Conservation (phyloP, 768 basidiomycete genomes). For the Leccinum broughii region DNA sequence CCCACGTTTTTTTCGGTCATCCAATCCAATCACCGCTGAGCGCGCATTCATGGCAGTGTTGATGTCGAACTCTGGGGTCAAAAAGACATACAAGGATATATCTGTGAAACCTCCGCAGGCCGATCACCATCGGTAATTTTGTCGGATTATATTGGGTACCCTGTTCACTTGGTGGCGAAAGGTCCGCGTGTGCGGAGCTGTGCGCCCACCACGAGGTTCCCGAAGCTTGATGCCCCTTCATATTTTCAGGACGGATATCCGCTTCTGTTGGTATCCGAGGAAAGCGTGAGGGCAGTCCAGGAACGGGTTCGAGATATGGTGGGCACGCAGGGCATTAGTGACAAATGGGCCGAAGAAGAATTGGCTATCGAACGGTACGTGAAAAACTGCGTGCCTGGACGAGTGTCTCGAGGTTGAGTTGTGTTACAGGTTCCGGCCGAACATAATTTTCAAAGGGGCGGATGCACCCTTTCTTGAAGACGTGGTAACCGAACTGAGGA, state of each 20-base stretch:
- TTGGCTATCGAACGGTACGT: slow-evolving; percentile 61
- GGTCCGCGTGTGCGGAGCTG: slow-evolving; percentile 56
- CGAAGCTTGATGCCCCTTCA: slow-evolving; percentile 54
- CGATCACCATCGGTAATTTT: slow-evolving; percentile 54
- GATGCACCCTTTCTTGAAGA: slow-evolving; percentile 75
- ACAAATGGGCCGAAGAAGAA: slow-evolving; percentile 52
- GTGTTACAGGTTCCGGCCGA: slow-evolving; percentile 66
- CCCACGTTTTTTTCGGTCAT: neutral
- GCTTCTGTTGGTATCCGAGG: slow-evolving; percentile 63
- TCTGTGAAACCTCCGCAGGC: slow-evolving; percentile 48
- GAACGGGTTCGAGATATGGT: slow-evolving; percentile 46
- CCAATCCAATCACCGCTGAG: slow-evolving; percentile 3
- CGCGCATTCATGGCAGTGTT: slow-evolving; percentile 39
- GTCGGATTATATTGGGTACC: slow-evolving; percentile 59
- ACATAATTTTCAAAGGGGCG: slow-evolving; percentile 65
- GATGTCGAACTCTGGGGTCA: slow-evolving; percentile 52
- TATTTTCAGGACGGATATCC: slow-evolving; percentile 75
- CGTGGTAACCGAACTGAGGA: slow-evolving; percentile 58
- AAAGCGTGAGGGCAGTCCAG: slow-evolving; percentile 58
- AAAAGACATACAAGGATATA: slow-evolving; percentile 61
- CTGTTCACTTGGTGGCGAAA: slow-evolving; percentile 67
- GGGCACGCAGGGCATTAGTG: slow-evolving; percentile 48
- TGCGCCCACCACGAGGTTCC: slow-evolving; percentile 53
- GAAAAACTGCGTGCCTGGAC: slow-evolving; percentile 1
- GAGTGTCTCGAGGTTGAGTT: slow-evolving; percentile 4